These are phyloP conservation scores for Hypoxylon subgilvum DNA, from an alignment of 495 filamentous ascomycete genomes.

Conservation along the genomic window DNA sequence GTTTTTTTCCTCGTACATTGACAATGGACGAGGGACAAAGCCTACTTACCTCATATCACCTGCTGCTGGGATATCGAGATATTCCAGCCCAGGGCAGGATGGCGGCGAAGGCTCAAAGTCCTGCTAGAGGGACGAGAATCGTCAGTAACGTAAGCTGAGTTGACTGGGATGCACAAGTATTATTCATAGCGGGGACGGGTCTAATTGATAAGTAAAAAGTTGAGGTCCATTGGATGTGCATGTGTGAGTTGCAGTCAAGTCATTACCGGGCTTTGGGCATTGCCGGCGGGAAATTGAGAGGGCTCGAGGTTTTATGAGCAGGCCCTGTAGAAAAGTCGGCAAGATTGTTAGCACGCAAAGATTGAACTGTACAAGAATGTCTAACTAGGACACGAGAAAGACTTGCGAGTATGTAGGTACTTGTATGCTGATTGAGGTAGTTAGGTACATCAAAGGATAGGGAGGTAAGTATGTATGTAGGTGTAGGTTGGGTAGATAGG, in stretches of 20 bases:
- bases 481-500: not conserved
- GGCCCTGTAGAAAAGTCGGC: conserved; percentile 26
- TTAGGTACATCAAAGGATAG: conserved; percentile 13
- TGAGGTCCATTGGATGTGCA: conserved; percentile 15
- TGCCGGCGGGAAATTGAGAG: conserved; percentile 35
- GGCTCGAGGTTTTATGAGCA: conserved; percentile 27
- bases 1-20: too few species aligned
- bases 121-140: conserved; percentile 46
- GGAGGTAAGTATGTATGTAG: not conserved
- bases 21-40: conserved; percentile 4
- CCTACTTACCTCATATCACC: conserved; percentile 60
- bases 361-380: conserved; percentile 13
- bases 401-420: conserved; percentile 17
- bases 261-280: conserved; percentile 41
- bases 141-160: conserved; percentile 34
- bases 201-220: conserved; percentile 34
- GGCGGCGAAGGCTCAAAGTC: conserved; percentile 58
- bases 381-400: conserved; percentile 16
- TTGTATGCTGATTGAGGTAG: conserved; percentile 4
- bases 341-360: conserved; percentile 30
- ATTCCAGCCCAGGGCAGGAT: conserved; percentile 55
- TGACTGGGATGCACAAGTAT: conserved; percentile 17
- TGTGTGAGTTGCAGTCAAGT: conserved; percentile 35
- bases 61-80: conserved; percentile 52
- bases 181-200: conserved; percentile 28